Evolutionary conservation across 495 filamentous ascomycete genomes (phyloP), one percentile per base, ranked within the genome.

Genomic region (Hypoxylon crocopeplum): DNA sequence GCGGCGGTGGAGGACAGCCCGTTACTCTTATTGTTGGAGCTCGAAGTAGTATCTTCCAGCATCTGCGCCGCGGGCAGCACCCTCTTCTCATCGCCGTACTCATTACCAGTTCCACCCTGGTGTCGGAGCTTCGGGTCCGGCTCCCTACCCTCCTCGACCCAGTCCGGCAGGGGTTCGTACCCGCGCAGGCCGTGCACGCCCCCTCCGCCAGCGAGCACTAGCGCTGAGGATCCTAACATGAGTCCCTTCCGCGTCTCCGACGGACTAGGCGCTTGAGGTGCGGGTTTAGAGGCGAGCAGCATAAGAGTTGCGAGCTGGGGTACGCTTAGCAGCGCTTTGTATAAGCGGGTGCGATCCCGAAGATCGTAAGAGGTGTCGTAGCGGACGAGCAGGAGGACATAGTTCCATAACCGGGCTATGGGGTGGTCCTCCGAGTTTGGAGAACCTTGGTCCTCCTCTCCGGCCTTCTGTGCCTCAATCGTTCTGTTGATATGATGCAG

Each of bases 331-430:
- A 98, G 82, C 1, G 88, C 84, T 59, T 90, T 92, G 75, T 96
- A 97, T 21, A 97, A 76, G 6, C 94, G 83, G 1, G 92, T 84
- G 16, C 94, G 89, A 65, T 97, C 94, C 32, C 94, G 91, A 3
- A 98, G 84, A 67, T 97, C 92, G 70, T 97, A 98, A 3, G 93
- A 97, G 0, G 87, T 89, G 61, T 97, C 93, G 67, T 98, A 98
- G 55, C 94, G 85, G 10, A 87, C 88, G 5, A 98, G 82, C 27
- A 93, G 84, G 4, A 94, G 79, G 38, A 93, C 84, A 67, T 98
- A 95, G 16, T 82, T 80, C 86, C 90, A 97, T 11, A 98, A 82
- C 16, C 88, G 75, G 5, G 85, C 82, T 38, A 93, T 86, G 0
- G 88, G 86, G 64, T 90, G 84, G 33, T 82, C 77, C 27, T 85